Evolutionary conservation across 495 filamentous ascomycete species (phyloP), one percentile per base, ranked within the genome.

Genomic region (Xylaria palmicola): DNA sequence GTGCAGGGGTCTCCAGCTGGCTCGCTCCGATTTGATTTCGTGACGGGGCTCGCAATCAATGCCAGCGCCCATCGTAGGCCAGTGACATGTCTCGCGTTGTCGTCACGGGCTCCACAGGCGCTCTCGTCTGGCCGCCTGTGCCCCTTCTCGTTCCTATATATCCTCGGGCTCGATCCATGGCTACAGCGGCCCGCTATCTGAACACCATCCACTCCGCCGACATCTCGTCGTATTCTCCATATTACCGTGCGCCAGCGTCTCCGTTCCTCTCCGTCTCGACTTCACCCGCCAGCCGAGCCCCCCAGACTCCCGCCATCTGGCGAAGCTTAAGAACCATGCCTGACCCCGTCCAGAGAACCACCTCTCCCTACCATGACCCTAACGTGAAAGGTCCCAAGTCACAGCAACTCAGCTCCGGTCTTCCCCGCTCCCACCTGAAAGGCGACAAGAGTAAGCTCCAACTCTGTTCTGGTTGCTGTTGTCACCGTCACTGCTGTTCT

Each of bases 331-430:
- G 71, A 76, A 78, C 74, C 73, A 81, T 79, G 74, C 70, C 66
- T 69, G 72, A 79, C 74, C 79, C 79, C 72, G 74, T 80, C 63
- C 63, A 63, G 49, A 74, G 78, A 70, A 77, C 75, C 22, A 65
- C 73, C 68, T 81, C 79, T 76, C 78, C 78, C 63, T 81, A 82
- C 71, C 72, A 65, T 49, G 73, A 81, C 74, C 78, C 78, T 39
- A 40, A 66, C 41, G 72, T 80, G 57, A 77, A 79, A 73, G 76
- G 79, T 12, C 79, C 79, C 29, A 71, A 72, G 37, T 76, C 72
- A n/a, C 74, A 76, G 67, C 72, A 74, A 37, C 72, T 77, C 51
- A 61, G 69, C 19, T 63, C 68, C 58, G 72, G 71, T 39, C 62
- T 66, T 32, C 65, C 55, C 60, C 66, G 59, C 32, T 66, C 62